These are phyloP conservation scores for Glomus cerebriforme DNA, from an alignment of 192 early-diverging fungal species.

Conservation along the genomic window DNA sequence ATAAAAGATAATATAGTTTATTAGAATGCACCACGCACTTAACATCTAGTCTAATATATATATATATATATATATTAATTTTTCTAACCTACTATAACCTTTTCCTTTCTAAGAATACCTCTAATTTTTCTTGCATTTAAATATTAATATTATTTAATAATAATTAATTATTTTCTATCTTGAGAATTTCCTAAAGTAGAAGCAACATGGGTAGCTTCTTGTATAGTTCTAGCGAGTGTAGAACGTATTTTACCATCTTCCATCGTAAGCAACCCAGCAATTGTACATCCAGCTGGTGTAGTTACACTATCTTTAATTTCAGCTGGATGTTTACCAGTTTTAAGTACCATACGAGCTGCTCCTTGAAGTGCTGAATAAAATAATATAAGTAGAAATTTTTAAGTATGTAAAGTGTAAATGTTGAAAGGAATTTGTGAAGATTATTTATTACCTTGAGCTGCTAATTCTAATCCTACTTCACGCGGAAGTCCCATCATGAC, in stretches of 20 bases:
- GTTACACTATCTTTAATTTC: conserved; percentile 59
- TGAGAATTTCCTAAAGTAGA: conserved; percentile 46
- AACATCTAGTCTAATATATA: too few relatives aligned
- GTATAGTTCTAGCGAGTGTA: conserved; percentile 55
- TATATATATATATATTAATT: too few relatives aligned
- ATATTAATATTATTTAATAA: too few relatives aligned
- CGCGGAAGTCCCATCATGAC: conserved; percentile 62
- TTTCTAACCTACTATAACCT: too few relatives aligned
- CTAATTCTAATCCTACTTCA: conserved; percentile 54
- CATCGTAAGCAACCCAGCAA: conserved; percentile 58
- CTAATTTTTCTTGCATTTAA: too few relatives aligned
- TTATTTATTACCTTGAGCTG: conserved; percentile 50
- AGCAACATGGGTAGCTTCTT: conserved; percentile 55
- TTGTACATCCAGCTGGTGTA: conserved; percentile 58
- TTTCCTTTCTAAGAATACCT: too few relatives aligned
- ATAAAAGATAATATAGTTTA: too few relatives aligned
- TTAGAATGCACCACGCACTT: too few relatives aligned
- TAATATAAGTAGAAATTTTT: neutral
- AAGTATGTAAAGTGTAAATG: neutral
- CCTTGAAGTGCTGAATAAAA: conserved; percentile 47
- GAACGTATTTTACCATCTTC: conserved; percentile 60
- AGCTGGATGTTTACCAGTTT: conserved; percentile 53
- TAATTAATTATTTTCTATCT: conserved; percentile 16
- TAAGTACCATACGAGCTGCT: conserved; percentile 55
- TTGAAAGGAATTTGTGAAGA: neutral